Evolutionary conservation across 2,329 filamentous ascomycete genomes (phyloP).

Genomic region (Colletotrichum sp.): DNA sequence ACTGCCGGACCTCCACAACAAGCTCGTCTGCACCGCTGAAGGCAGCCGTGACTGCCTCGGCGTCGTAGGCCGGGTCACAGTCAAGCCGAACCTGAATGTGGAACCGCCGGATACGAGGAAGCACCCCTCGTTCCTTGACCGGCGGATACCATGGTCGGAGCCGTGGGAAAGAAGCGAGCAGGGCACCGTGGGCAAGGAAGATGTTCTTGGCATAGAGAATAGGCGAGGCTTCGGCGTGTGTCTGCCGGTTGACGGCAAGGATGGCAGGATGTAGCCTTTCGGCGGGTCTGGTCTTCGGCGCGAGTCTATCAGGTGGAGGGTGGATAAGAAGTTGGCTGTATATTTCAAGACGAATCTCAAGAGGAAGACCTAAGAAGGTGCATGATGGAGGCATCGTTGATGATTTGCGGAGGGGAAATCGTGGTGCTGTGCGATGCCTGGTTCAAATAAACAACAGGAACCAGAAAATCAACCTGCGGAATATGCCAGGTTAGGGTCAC

Average conservation of each 20-base stretch:
- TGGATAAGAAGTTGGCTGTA: conserved; percentile 47
- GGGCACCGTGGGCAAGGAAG: conserved; percentile 45
- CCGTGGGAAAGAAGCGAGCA: conserved; percentile 46
- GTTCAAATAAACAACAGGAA: neutral
- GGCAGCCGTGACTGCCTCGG: conserved; percentile 31
- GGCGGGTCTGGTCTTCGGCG: conserved; percentile 7
- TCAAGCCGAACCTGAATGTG: conserved; percentile 47
- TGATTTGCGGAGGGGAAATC: neutral
- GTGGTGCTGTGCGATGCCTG: neutral
- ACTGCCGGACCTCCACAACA: conserved; percentile 43
- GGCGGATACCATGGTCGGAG: conserved; percentile 37
- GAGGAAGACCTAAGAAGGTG: conserved; percentile 44
- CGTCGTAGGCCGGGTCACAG: conserved; percentile 37
- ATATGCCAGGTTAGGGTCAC: neutral
- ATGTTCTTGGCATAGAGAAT: conserved; percentile 49
- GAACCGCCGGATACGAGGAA: conserved; percentile 41
- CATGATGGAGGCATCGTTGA: neutral
- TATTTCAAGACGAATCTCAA: conserved; percentile 52
- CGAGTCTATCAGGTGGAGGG: conserved; percentile 23
- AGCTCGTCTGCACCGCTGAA: conserved; percentile 44
- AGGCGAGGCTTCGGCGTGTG: conserved; percentile 43
- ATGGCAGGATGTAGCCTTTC: conserved; percentile 39
- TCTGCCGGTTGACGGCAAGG: conserved; percentile 44
- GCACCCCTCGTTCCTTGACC: conserved; percentile 30
- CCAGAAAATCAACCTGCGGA: neutral